These are phyloP conservation scores for Recurvomyces mirabilis DNA, from an alignment of 495 filamentous ascomycete species.

Conservation along the genomic window DNA sequence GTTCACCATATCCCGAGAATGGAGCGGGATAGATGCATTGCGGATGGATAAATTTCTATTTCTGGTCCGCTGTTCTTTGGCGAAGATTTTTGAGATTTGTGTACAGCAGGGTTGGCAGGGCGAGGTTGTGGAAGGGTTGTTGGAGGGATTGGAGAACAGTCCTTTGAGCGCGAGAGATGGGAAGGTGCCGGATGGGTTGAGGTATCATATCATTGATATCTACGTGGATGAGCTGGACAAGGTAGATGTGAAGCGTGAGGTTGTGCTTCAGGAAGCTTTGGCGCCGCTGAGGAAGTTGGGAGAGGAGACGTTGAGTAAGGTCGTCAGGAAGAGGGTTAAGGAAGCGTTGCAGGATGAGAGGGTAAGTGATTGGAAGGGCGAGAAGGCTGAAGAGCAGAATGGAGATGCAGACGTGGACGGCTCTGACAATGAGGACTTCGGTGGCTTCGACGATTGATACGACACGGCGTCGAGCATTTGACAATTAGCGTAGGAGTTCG, in stretches of 20 bases:
- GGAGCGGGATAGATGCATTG: conserved; percentile 68
- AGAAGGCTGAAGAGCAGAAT: conserved; percentile 22
- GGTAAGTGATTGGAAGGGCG: conserved; percentile 45
- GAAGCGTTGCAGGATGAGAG: conserved; percentile 68
- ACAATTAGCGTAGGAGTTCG: conserved; percentile 18
- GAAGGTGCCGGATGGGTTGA: conserved; percentile 64
- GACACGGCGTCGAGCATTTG: background rate
- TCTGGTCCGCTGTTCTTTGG: conserved; percentile 66
- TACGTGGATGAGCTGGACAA: conserved; percentile 65
- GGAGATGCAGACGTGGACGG: conserved; percentile 52
- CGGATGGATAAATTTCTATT: conserved; percentile 83
- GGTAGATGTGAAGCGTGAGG: conserved; percentile 48
- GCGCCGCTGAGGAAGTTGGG: conserved; percentile 47
- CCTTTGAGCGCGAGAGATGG: conserved; percentile 36
- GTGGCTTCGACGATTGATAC: conserved; percentile 56
- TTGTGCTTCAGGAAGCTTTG: conserved; percentile 44
- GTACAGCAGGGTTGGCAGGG: conserved; percentile 29
- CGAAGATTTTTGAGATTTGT: conserved; percentile 51
- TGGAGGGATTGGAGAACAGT: conserved; percentile 31
- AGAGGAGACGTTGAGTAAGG: conserved; percentile 53
- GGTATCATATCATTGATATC: conserved; percentile 81
- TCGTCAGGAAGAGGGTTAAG: conserved; percentile 56
- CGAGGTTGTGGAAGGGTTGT: conserved; percentile 28
- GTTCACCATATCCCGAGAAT: conserved; percentile 76
- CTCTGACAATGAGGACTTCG: conserved; percentile 49